Conservation (phyloP, 495 filamentous ascomycete species). For the Alectoria sarmentosa region DNA sequence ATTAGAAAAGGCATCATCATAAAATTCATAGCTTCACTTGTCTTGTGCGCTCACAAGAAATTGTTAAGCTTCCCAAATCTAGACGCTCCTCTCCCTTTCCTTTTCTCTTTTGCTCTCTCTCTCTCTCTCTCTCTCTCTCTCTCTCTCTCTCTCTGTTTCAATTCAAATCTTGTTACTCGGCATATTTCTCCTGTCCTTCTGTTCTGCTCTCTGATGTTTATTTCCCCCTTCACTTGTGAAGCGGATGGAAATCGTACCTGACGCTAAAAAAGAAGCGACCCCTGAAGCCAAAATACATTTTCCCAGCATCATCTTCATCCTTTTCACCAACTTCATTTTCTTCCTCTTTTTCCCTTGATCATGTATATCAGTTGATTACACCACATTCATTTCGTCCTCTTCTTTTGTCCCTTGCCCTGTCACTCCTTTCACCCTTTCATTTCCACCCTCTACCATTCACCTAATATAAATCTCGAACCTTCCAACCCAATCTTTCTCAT, state of each 20-base stretch:
- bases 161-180: no score
- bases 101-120: neutral
- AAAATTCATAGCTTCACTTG: no score
- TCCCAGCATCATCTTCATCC: conserved; percentile 22
- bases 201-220: neutral
- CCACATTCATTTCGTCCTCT: conserved; percentile 32
- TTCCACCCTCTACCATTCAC: conserved; percentile 13
- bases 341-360: conserved; percentile 22
- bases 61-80: neutral
- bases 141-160: neutral
- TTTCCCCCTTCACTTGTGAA: no score
- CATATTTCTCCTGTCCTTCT: neutral
- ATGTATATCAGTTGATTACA: conserved; percentile 20
- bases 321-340: neutral
- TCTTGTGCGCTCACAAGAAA: neutral
- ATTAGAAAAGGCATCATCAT: no score
- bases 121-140: neutral
- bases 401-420: conserved; percentile 24
- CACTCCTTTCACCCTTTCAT: conserved; percentile 24
- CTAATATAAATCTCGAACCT: conserved; percentile 1
- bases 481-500: neutral
- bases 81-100: neutral
- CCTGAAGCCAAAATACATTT: conserved; percentile 4
- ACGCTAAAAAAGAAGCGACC: neutral
- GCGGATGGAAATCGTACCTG: no score